Percentiles rank a stretch among this genome's conserved stretches.
Conservation (phyloP, 306 rosid species). For the Prunus kanzakura region DNA sequence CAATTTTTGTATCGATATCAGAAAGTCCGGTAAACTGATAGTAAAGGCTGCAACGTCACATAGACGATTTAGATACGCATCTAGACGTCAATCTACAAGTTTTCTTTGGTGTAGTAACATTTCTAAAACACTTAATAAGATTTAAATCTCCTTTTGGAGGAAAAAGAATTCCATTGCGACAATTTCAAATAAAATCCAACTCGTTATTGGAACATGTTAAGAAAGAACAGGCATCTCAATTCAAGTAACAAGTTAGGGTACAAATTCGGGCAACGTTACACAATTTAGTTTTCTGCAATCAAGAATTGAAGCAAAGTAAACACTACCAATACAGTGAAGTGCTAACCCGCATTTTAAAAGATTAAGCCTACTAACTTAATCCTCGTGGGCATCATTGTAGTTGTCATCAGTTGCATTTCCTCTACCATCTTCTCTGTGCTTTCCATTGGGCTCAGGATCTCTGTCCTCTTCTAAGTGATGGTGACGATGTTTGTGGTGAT, state of each 20-base stretch:
- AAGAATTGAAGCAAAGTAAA: neutral
- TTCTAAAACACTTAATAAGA: too few species aligned
- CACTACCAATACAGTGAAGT: neutral
- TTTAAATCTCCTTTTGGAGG: neutral
- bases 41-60: too few species aligned
- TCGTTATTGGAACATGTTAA: neutral
- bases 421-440: slow-evolving; percentile 15
- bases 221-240: neutral
- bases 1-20: too few species aligned
- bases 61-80: too few species aligned
- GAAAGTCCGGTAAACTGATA: too few species aligned
- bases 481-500: slow-evolving; percentile 31
- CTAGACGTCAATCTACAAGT: too few species aligned
- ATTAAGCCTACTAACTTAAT: neutral
- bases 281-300: neutral
- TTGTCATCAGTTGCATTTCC: slow-evolving; percentile 18
- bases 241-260: neutral
- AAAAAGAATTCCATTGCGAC: neutral
- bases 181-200: neutral
- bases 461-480: slow-evolving; percentile 35
- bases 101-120: too few species aligned
- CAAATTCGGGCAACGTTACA: neutral
- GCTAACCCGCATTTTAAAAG: neutral
- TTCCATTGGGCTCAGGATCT: slow-evolving; percentile 29
- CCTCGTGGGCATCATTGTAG: slow-evolving; percentile 13